A percentile compares a stretch with the other conserved stretches of the same genome.
phyloP scores from a whole-genome alignment of 495 filamentous ascomycete species.

The Neurospora hispaniola region DNA sequence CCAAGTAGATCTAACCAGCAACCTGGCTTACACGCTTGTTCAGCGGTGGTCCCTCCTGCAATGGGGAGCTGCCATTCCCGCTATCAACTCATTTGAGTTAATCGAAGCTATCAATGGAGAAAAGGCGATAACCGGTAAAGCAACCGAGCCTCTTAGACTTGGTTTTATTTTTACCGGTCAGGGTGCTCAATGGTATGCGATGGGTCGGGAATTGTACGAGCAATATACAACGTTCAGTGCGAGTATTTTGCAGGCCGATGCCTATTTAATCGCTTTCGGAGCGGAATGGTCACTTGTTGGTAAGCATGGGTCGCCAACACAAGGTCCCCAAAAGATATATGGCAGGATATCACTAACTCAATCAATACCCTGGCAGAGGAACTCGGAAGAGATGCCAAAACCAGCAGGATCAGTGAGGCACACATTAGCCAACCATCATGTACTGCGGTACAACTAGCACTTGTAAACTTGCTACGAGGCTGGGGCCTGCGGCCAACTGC shows the following conservation, averaged over 20 bases:
- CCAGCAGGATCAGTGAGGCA: constrained; percentile 32
- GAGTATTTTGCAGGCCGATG: constrained; percentile 23
- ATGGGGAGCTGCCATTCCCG: constrained; percentile 32
- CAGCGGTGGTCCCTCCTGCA: constrained; percentile 28
- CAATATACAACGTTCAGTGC: constrained; percentile 28
- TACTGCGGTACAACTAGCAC: constrained; percentile 38
- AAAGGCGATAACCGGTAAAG: constrained; percentile 23
- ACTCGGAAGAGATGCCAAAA: constrained; percentile 24
- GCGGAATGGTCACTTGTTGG: constrained; percentile 26
- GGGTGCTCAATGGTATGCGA: constrained; percentile 43
- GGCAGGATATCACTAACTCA: neutral
- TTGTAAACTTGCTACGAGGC: constrained; percentile 42
- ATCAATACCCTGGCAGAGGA: constrained; percentile 10
- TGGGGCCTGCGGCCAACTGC: constrained; percentile 42
- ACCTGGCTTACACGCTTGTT: constrained; percentile 33
- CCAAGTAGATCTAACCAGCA: constrained; percentile 28
- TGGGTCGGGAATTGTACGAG: constrained; percentile 40
- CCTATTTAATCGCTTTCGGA: constrained; percentile 18
- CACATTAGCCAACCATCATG: constrained; percentile 39
- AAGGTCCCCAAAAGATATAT: neutral
- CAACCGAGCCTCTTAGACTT: constrained; percentile 26
- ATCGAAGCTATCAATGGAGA: constrained; percentile 35
- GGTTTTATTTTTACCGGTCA: constrained; percentile 36
- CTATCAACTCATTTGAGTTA: constrained; percentile 33
- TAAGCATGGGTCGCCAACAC: neutral